phyloP scores from a whole-genome alignment of 768 basidiomycete species.

The Tubosaeta sp. region DNA sequence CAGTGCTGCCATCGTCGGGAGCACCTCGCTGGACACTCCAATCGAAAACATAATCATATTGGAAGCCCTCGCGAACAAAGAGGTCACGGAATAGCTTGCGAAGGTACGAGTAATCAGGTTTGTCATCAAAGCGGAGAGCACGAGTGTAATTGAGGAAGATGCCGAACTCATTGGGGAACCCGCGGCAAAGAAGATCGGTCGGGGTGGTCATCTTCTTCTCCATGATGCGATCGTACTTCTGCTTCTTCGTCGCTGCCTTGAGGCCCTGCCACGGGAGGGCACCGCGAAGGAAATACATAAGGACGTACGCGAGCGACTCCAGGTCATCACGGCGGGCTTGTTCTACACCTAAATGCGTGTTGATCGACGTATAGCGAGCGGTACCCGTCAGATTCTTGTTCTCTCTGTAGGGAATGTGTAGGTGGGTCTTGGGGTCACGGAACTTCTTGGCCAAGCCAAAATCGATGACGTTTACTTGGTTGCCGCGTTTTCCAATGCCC shows the following conservation, averaged over 20 bases:
- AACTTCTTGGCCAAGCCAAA: conserved; percentile 99
- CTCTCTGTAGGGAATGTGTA: conserved; percentile 99
- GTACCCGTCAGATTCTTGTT: conserved; percentile 99
- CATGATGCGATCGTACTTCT: conserved; percentile 99
- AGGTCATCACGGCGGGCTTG: conserved; percentile 97
- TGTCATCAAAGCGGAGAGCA: conserved; percentile 98
- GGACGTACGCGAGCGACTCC: conserved; percentile 96
- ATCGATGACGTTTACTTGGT: conserved; percentile 98
- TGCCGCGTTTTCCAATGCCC: conserved; percentile 99
- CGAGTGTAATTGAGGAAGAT: conserved; percentile 99
- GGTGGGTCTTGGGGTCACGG: conserved; percentile 98
- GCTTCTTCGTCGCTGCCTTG: conserved; percentile 99
- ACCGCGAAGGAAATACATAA: conserved; percentile 99
- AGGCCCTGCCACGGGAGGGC: conserved; percentile 98
- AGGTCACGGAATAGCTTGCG: conserved; percentile 99
- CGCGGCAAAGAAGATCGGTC: conserved; percentile 93
- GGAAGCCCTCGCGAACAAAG: conserved; percentile 95
- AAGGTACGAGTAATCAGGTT: conserved; percentile 99
- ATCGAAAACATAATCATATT: conserved; percentile 99
- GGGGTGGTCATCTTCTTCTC: conserved; percentile 99
- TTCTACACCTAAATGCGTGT: conserved; percentile 97
- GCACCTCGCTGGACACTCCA: conserved; percentile 87
- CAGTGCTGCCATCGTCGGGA: conserved; percentile 60
- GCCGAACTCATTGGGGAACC: conserved; percentile 99
- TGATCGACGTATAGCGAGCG: conserved; percentile 98